Base-by-base conservation (phyloP, 495 filamentous ascomycete genomes). In the Baudoinia panamericana region DNA sequence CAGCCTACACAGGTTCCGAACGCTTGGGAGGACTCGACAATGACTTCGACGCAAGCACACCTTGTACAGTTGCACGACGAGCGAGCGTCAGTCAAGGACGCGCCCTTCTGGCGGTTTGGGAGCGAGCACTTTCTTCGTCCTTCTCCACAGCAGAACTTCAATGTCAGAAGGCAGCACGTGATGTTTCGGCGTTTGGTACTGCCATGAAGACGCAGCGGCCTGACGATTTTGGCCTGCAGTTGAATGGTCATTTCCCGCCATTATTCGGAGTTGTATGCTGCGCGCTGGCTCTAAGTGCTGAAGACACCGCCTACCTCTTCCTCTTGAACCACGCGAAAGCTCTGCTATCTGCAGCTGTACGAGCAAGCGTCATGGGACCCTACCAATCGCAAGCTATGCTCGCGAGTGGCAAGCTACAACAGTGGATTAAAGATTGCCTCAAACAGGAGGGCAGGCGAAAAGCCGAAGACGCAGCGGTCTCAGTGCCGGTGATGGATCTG, bases 301-400 rank as follows among this genome's bases (percentile, higher is more conserved):
- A 67, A n/a, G 73, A 83, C 46, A 64, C 85, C 9, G 76, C 80
- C 4, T 93, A 93, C 59, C 66, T 88, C 3, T 96, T 87, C 58
- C 63, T 97, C 54, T 65, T 95, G 41, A 77, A 78, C 39, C 90
- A 96, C 58, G 80, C 80, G 13, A 90, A 93, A 59, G 84, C 88
- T 1, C 65, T 95, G 19, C 63, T 93, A 8, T 87, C 82, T 42
- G 90, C 90, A 1, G 92, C 80, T 2, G 88, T 99, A 42, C 66
- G 90, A 10, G 82, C 90, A 19, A 76, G 81, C 17, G 74, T 93
- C 25, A 76, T 95, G 63, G 90, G 90, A 0, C 88, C 92, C 15
- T 99, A 95, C 57, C 82, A 92, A 58, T 82, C 83, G 36, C 84
- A 99, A 60, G 76, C 67, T 55, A 61, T 93, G 31, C 65, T 99